phyloP scores from a whole-genome alignment of 2,329 filamentous ascomycete genomes.

The Hypoxylon sp. region DNA sequence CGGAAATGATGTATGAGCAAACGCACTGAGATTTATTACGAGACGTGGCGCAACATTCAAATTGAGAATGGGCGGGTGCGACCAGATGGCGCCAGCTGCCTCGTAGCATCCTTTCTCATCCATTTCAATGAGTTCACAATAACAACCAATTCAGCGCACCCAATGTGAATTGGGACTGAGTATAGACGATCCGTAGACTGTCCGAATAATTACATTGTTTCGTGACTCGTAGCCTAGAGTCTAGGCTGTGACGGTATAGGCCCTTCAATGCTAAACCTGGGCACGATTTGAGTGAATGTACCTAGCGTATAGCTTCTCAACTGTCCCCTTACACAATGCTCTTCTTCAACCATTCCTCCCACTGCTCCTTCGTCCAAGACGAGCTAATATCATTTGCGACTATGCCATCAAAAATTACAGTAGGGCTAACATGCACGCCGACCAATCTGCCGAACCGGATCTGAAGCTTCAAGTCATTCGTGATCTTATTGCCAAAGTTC shows the following conservation, averaged over 20 bases:
- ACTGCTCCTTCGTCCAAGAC: conserved; percentile 82
- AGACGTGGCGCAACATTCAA: not conserved
- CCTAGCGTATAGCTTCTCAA: not conserved
- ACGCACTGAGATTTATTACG: conserved; percentile 14
- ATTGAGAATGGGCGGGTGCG: conserved; percentile 5
- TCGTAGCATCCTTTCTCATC: not conserved
- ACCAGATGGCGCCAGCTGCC: conserved; percentile 13
- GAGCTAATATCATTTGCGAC: conserved; percentile 84
- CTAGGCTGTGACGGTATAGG: not conserved
- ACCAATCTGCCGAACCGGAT: conserved; percentile 84
- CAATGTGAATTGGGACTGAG: not conserved
- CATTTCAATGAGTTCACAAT: not conserved
- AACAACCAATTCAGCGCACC: not conserved
- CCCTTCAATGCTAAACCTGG: not conserved
- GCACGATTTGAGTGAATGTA: not conserved
- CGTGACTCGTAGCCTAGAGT: not conserved
- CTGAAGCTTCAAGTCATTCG: conserved; percentile 85
- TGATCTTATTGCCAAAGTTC: conserved; percentile 86
- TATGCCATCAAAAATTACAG: conserved; percentile 88
- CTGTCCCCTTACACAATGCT: conserved; percentile 58
- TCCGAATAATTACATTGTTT: not conserved
- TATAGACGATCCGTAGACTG: not conserved
- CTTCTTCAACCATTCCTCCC: conserved; percentile 83
- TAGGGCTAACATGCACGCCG: conserved; percentile 91
- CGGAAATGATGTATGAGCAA: conserved; percentile 5